Conservation (phyloP, 495 filamentous ascomycete species). For the Aspergillus cristatus region DNA sequence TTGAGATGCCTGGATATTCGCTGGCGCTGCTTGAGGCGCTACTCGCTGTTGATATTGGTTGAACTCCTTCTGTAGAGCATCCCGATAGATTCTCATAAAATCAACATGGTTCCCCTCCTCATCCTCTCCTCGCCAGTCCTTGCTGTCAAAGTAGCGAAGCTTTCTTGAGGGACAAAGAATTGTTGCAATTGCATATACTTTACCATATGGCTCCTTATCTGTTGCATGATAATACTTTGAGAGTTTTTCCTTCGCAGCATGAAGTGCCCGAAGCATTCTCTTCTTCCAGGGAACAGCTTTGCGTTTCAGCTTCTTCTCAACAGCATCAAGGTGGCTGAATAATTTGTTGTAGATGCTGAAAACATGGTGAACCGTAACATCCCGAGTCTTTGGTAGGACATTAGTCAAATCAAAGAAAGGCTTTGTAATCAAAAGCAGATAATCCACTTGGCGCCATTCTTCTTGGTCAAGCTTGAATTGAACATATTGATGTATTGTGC, state of each 20-base stretch:
- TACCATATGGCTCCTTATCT: slow-evolving; percentile 1
- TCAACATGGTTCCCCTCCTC: too few species aligned
- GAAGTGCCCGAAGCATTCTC: slow-evolving; percentile 5
- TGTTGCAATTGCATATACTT: slow-evolving; percentile 14
- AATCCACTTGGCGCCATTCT: slow-evolving; percentile 15
- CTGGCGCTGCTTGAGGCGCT: too few species aligned
- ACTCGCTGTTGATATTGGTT: too few species aligned
- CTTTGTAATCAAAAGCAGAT: slow-evolving; percentile 7
- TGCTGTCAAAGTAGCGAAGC: slow-evolving; percentile 12
- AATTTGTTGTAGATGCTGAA: slow-evolving; percentile 13
- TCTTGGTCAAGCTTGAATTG: slow-evolving; percentile 5
- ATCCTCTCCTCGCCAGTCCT: slow-evolving; percentile 6
- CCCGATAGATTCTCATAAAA: too few species aligned
- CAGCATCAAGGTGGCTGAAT: slow-evolving; percentile 2
- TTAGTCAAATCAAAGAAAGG: slow-evolving; percentile 11
- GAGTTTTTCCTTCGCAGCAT: background rate
- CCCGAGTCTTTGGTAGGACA: slow-evolving; percentile 5
- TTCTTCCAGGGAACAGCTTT: slow-evolving; percentile 6
- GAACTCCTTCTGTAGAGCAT: too few species aligned
- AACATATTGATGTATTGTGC: slow-evolving; percentile 1
- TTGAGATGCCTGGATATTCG: too few species aligned
- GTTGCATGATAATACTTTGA: slow-evolving; percentile 16
- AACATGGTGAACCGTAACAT: slow-evolving; percentile 10
- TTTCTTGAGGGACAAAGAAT: slow-evolving; percentile 12
- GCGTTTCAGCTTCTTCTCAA: background rate